Conservation (phyloP, 208 protist genomes). For the Acanthamoeba castellanii region DNA sequence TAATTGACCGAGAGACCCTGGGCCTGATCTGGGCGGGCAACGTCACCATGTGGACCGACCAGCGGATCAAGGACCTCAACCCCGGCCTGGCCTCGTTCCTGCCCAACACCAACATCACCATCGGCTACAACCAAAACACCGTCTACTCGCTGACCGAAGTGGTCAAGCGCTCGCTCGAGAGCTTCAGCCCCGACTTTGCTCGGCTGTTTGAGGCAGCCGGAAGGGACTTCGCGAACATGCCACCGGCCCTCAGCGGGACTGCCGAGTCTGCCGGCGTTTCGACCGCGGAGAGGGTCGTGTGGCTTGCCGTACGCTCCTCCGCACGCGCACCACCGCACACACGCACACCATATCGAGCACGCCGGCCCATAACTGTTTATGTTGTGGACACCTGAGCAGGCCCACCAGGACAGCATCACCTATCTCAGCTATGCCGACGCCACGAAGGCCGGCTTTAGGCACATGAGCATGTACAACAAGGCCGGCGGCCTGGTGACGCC, state of each 20-base stretch:
- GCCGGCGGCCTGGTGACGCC: not conserved
- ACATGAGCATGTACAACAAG: slow-evolving; percentile 13
- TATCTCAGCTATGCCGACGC: slow-evolving; percentile 19
- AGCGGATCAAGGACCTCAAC: not conserved
- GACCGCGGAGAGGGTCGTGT: not conserved
- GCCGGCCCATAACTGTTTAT: not conserved
- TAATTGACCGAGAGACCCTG: slow-evolving; percentile 7
- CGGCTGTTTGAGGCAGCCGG: not conserved
- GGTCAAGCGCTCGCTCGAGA: slow-evolving; percentile 12
- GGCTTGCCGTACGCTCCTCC: not conserved
- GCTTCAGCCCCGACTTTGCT: slow-evolving; percentile 59
- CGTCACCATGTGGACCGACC: slow-evolving; percentile 55
- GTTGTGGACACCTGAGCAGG: not conserved
- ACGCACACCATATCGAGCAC: not conserved
- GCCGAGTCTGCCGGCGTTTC: not conserved
- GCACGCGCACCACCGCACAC: not conserved
- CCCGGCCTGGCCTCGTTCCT: not conserved
- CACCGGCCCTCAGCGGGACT: not conserved
- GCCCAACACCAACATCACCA: slow-evolving; percentile 3
- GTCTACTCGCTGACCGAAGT: not conserved
- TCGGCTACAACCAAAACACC: slow-evolving; percentile 6
- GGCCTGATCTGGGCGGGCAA: slow-evolving; percentile 63
- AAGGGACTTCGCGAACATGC: not conserved
- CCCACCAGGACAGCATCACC: not conserved
- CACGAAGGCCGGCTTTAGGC: not conserved